Percentiles rank a stretch among this genome's conserved stretches.
These are phyloP conservation scores for Penicillium cinerascens DNA, from an alignment of 495 filamentous ascomycete species.

Conservation along the genomic window DNA sequence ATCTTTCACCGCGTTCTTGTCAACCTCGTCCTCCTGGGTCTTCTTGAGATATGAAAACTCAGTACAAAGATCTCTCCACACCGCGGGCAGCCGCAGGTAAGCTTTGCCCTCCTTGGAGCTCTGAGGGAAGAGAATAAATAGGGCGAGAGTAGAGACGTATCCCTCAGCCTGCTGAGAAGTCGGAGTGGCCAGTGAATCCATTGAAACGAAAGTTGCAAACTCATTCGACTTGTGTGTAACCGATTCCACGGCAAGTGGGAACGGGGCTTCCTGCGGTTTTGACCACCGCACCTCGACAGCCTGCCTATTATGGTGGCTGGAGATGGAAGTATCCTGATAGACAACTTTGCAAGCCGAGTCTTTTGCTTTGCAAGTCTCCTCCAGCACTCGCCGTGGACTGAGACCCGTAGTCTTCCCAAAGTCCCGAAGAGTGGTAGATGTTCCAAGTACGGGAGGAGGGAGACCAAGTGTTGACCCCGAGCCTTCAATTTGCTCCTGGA, in stretches of 20 bases:
- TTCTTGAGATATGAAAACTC: slow-evolving; percentile 71
- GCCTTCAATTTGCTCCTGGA: slow-evolving; percentile 47
- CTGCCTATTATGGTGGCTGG: slow-evolving; percentile 69
- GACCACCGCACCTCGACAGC: slow-evolving; percentile 76
- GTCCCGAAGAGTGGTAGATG: slow-evolving; percentile 59
- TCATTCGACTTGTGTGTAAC: slow-evolving; percentile 42
- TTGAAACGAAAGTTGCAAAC: slow-evolving; percentile 57
- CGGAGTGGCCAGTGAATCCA: slow-evolving; percentile 72
- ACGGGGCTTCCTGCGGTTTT: slow-evolving; percentile 62
- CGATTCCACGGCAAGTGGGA: slow-evolving; percentile 32
- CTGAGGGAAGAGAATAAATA: slow-evolving; percentile 74
- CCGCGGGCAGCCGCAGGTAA: slow-evolving; percentile 68
- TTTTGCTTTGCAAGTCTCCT: slow-evolving; percentile 83
- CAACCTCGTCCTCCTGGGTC: slow-evolving; percentile 60
- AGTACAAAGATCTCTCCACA: slow-evolving; percentile 82
- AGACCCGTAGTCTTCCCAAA: slow-evolving; percentile 79
- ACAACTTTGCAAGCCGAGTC: slow-evolving; percentile 63
- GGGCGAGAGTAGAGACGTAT: slow-evolving; percentile 74
- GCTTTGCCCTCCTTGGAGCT: slow-evolving; percentile 83
- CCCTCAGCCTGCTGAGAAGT: slow-evolving; percentile 77
- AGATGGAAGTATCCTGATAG: slow-evolving; percentile 65
- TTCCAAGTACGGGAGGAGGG: slow-evolving; percentile 12
- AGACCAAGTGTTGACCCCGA: slow-evolving; percentile 21
- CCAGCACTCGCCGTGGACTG: slow-evolving; percentile 66
- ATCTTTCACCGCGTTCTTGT: slow-evolving; percentile 56